phyloP scores from a whole-genome alignment of 2,329 filamentous ascomycete species.

The Lasiodiplodia theobromae region DNA sequence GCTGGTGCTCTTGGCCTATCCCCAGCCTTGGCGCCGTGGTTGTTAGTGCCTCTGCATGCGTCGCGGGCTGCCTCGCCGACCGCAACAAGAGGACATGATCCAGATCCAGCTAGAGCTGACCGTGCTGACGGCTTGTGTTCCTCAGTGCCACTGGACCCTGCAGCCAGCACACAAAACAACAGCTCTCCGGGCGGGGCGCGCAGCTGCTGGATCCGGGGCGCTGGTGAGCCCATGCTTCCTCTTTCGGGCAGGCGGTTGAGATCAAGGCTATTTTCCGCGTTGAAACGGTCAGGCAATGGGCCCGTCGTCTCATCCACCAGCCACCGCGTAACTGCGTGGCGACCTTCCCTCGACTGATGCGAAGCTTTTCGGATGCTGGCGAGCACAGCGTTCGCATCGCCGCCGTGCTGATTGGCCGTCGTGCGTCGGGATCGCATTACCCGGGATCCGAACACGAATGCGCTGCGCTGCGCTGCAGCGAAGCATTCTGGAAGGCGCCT shows the following conservation, averaged over 20 bases:
- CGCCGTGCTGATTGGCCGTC: not conserved
- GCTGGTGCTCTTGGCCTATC: conserved; percentile 1
- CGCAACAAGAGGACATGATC: not conserved
- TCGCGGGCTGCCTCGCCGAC: not conserved
- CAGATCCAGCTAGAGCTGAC: conserved; percentile 19
- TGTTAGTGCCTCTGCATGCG: not conserved
- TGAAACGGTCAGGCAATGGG: not conserved
- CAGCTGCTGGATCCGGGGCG: conserved; percentile 6
- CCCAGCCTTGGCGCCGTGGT: conserved; percentile 7
- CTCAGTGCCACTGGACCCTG: conserved; percentile 17
- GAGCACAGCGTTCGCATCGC: conserved; percentile 1
- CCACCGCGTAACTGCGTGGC: not conserved
- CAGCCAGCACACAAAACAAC: conserved; percentile 6
- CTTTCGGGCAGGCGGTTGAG: not conserved
- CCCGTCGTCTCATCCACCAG: not conserved
- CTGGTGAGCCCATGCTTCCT: not conserved
- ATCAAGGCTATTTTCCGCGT: conserved; percentile 13
- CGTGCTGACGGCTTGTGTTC: conserved; percentile 1
- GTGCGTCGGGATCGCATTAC: conserved; percentile 1
- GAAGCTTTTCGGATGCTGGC: conserved; percentile 13
- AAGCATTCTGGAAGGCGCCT: conserved; percentile 17
- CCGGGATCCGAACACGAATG: conserved; percentile 23
- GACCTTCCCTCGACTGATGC: too few relatives aligned
- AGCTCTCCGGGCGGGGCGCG: not conserved
- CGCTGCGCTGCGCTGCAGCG: not conserved